A percentile compares a stretch with the other conserved stretches of the same genome.
Conservation (phyloP, 495 filamentous ascomycete species). For the Talaromyces ruber region DNA sequence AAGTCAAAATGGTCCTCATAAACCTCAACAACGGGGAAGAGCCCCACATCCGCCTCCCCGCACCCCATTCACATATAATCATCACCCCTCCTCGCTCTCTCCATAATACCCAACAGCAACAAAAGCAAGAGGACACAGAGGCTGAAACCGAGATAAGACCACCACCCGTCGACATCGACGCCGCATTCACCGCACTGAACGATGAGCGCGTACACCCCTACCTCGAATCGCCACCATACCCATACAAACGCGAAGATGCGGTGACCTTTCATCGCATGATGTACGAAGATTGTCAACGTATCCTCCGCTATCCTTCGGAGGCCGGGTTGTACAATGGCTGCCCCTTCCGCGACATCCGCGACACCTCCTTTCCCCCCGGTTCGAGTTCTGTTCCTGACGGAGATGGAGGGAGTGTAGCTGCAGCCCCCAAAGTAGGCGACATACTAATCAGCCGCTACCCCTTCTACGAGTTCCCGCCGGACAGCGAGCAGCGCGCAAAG, state of each 20-base stretch:
- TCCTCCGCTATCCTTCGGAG: not conserved
- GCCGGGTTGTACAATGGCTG: conserved; percentile 13
- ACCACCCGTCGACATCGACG: conserved; percentile 3
- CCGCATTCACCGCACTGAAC: conserved; percentile 11
- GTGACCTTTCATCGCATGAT: conserved; percentile 1
- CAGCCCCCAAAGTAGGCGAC: conserved; percentile 13
- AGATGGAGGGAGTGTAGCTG: not conserved
- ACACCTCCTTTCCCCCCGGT: not conserved
- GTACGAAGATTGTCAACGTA: not conserved
- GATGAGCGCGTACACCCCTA: conserved; percentile 10
- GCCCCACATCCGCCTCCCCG: conserved; percentile 18
- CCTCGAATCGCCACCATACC: conserved; percentile 16
- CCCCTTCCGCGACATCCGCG: conserved; percentile 19
- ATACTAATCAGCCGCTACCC: conserved; percentile 12
- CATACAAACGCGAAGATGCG: conserved; percentile 14
- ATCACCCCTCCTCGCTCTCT: conserved; percentile 17
- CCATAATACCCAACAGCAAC: not conserved
- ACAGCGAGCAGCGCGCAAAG: conserved; percentile 9
- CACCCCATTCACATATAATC: conserved; percentile 18
- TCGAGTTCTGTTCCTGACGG: not conserved
- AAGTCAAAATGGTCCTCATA: conserved; percentile 11
- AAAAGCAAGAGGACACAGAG: not conserved
- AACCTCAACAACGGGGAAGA: conserved; percentile 13
- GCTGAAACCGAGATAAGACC: not conserved
- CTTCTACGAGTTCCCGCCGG: conserved; percentile 15